Conservation (phyloP, 2,329 filamentous ascomycete species). For the Fonsecaea erecta region DNA sequence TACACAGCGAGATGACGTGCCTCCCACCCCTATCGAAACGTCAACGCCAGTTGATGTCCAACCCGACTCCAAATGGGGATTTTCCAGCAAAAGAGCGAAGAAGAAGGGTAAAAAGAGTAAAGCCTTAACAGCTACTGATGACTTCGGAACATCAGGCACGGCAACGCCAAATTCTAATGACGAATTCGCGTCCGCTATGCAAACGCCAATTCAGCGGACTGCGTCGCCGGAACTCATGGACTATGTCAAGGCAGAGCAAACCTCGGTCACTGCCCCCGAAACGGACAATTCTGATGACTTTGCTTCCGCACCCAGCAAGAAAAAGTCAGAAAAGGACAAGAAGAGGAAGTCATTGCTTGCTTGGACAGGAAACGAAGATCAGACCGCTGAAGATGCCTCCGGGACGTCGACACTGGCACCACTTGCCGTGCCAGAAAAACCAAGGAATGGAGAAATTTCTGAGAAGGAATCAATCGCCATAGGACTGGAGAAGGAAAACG, state of each 20-base stretch:
- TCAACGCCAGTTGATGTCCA: neutral
- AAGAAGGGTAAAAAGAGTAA: slow-evolving; percentile 25
- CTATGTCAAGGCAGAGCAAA: neutral
- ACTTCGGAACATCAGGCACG: slow-evolving; percentile 3
- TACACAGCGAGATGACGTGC: neutral
- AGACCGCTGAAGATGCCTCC: slow-evolving; percentile 3
- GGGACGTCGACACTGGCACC: neutral
- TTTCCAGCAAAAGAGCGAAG: slow-evolving; percentile 42
- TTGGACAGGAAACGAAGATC: slow-evolving; percentile 20
- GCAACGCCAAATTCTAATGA: slow-evolving; percentile 13
- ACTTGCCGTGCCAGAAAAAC: neutral
- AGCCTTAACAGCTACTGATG: slow-evolving; percentile 3
- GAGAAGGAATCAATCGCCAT: neutral
- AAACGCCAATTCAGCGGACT: slow-evolving; percentile 7
- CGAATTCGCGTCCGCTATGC: slow-evolving; percentile 15
- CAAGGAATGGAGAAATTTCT: too few species aligned
- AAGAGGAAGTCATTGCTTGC: slow-evolving; percentile 19
- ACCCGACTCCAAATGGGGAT: slow-evolving; percentile 28
- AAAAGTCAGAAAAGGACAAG: slow-evolving; percentile 38
- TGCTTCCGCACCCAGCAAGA: slow-evolving; percentile 39
- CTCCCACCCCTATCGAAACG: neutral
- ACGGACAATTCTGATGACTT: slow-evolving; percentile 10
- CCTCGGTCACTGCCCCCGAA: neutral
- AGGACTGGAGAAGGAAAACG: neutral
- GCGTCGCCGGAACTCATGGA: slow-evolving; percentile 15